Base-by-base conservation (phyloP, 2,329 filamentous ascomycete genomes). In the Nemania diffusa region DNA sequence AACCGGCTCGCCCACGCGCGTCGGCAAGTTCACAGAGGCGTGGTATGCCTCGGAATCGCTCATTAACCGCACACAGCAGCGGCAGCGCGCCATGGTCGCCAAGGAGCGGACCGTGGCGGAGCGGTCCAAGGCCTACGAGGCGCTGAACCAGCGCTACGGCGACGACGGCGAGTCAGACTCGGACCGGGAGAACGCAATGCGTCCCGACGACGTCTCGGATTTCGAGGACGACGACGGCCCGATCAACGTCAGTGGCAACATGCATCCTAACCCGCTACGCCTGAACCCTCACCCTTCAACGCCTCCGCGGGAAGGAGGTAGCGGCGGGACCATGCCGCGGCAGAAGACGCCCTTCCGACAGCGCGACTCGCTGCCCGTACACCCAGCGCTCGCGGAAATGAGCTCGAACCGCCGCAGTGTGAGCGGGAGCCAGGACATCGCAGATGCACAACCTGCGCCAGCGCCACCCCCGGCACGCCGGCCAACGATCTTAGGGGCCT, bases 1-100 rank as follows among this genome's bases (percentile, higher is more conserved):
- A 32, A 75, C 72, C 63, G 70, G 73, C 13, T 77, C 78, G 51
- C 80, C 79, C 20, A 74, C 73, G 37, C 83, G 84, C 34, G 70
- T 78, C 1, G 79, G 81, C 48, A 83, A 79, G 69, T 87, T 87
- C 71, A 87, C 82, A 5, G 86, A 88, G 73, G 81, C 84, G 0
- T 88, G 86, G 86, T 82, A 82, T 68, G 79, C 85, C 2, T 83
- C 84, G 0, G 85, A 88, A 44, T 86, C 85, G 1, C 81, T 87
- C 48, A 81, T 86, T 73, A 82, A 80, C 57, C 83, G 85, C 71
- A 88, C 85, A 2, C 84, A 87, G 68, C 81, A 87, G 72, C 82
- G 84, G n/a, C 82, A 83, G 70, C 81, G 81, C 48, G 79, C 80
- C 52, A 73, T 82, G 64, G 79, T 80, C 68, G 79, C 79, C 5